Evolutionary conservation across 192 early-diverging fungal species (phyloP), one percentile per base, ranked within the genome.

Genomic region (Coemansia sp.): DNA sequence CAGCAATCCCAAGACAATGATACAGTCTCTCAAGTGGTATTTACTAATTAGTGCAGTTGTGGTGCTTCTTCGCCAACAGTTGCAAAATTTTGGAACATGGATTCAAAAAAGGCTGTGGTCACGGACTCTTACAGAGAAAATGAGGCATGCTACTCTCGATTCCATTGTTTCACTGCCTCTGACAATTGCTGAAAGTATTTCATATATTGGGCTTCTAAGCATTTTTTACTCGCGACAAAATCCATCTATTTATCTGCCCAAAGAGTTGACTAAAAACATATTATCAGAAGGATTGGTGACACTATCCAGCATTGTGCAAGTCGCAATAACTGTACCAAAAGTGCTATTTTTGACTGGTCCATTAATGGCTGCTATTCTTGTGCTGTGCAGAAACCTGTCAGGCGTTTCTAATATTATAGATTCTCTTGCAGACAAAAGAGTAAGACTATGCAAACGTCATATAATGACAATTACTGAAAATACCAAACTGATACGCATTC

Each of bases 1-100:
- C 43, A 66, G 23, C 54, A 64, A 75, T 24, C 63, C 73, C 0
- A 60, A 57, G 1, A 66, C 73, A 1, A 65, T 69, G 17, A 52
- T 32, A 17, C 48, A 60, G 25, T 76, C 73, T 23, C 47, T 76
- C 27, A 57, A 49, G 19, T 57, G 27, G 17, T 70, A 76, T 39
- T 35, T 76, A 3, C 22, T 64, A 4, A 25, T 70, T 2, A 76
- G 70, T 29, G 73, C 73, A 0, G 15, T 64, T 9, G 25, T 67
- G 3, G 32, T 19, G 5, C 60, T 76, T 9, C 37, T 55, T 4
- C 15, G 29, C 11, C 59, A n/a, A 21, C 73, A 76, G 53, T 35
- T 76, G 1, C 9, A 5, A 1, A 53, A 15, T 5, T 21, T 63
- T 19, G 61, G 60, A 6, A 4, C 0, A 0, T 70, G 64, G 64